These are phyloP conservation scores for Thuja plicata DNA, from an alignment of 83 land plant species.

Conservation along the genomic window DNA sequence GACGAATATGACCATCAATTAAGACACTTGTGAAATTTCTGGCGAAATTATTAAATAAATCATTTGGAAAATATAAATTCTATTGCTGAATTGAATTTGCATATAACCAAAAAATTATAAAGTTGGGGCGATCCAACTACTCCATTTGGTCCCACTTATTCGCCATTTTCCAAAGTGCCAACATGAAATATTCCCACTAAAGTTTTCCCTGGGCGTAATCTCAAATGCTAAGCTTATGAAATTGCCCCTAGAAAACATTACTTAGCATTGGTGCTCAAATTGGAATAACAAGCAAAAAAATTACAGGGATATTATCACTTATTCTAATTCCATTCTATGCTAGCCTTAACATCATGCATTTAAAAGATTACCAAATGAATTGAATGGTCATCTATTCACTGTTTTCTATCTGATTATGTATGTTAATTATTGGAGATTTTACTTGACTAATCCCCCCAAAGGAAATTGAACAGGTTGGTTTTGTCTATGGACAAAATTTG, in stretches of 20 bases:
- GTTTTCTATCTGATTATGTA: not conserved
- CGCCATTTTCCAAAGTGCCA: no score
- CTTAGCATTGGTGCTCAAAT: not conserved
- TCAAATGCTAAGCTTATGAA: not conserved
- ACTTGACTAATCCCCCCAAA: not conserved
- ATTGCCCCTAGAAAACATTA: not conserved
- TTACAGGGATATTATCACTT: not conserved
- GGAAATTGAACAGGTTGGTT: not conserved
- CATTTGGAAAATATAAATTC: no score
- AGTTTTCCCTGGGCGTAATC: no score
- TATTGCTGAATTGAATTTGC: no score
- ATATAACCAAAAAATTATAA: no score
- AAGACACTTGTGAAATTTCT: no score
- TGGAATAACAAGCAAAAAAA: not conserved
- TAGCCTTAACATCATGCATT: not conserved
- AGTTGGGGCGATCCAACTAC: no score
- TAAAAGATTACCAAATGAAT: not conserved
- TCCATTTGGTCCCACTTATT: no score
- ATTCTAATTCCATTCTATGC: not conserved
- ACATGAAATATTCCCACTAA: no score
- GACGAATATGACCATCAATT: no score
- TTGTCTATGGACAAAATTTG: no score
- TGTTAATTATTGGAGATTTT: not conserved
- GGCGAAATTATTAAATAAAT: no score
- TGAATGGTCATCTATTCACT: not conserved